phyloP scores from a whole-genome alignment of 2,329 filamentous ascomycete genomes.

The Parastagonospora nodorum region DNA sequence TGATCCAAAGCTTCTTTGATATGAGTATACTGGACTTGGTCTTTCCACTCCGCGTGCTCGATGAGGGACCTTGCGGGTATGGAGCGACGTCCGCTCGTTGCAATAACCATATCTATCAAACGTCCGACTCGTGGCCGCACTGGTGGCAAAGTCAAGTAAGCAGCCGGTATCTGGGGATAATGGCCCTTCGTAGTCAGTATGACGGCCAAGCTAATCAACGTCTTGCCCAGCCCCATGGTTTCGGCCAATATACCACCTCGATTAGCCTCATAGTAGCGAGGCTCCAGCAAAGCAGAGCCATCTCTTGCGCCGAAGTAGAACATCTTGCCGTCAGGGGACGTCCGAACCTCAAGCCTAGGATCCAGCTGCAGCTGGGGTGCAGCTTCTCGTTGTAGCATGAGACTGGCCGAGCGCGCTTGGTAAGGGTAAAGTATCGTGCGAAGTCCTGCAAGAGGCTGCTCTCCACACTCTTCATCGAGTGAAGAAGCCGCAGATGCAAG shows the following conservation, averaged over 20 bases:
- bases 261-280: slow-evolving; percentile 73
- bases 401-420: slow-evolving; percentile 76
- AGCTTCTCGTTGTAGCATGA: slow-evolving; percentile 83
- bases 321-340: slow-evolving; percentile 63
- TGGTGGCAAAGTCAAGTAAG: slow-evolving; percentile 57
- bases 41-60: slow-evolving; percentile 51
- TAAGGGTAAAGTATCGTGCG: slow-evolving; percentile 74
- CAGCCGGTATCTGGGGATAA: slow-evolving; percentile 67
- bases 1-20: slow-evolving; percentile 35
- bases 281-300: slow-evolving; percentile 66
- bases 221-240: slow-evolving; percentile 82
- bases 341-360: slow-evolving; percentile 68
- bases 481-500: slow-evolving; percentile 46
- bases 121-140: slow-evolving; percentile 60
- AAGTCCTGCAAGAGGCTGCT: slow-evolving; percentile 58
- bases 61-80: slow-evolving; percentile 74
- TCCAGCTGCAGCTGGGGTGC: slow-evolving; percentile 70
- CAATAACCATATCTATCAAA: slow-evolving; percentile 76
- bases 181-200: slow-evolving; percentile 76
- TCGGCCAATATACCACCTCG: slow-evolving; percentile 80
- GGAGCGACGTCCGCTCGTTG: slow-evolving; percentile 67
- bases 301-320: slow-evolving; percentile 76
- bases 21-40: slow-evolving; percentile 39
- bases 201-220: slow-evolving; percentile 76
- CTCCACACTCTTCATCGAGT: slow-evolving; percentile 38